Evolutionary conservation across 441 rosid genomes (phyloP), one percentile per base, ranked within the genome.

Genomic region (Theobroma grandiflorum): DNA sequence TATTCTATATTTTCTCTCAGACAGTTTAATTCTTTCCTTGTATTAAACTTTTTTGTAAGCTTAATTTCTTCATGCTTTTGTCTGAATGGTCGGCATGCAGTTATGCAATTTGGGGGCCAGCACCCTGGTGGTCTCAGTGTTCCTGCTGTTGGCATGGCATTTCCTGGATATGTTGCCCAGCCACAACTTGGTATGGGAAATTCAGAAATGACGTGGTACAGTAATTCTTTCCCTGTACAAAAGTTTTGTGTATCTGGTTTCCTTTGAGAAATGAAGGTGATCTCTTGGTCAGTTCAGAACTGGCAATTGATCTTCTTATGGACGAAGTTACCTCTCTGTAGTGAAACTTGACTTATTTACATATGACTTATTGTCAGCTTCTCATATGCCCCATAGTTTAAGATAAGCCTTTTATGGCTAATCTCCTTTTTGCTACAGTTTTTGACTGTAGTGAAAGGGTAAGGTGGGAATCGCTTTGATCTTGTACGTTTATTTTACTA

Each of bases 71-170:
- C 6, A 33, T 61, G 16, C 62, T 47, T 65, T 73, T 4, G 43
- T 67, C 40, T 73, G 78, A 26, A 81, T 81, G 52, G 38, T 72
- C 86, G 72, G 20, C 52, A n/a, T 83, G 83, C 87, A 92, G 98
- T 94, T 80, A 90, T 94, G 96, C 98, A 94, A 85, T 92, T 97
- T 80, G 91, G 95, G 55, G 93, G 92, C 47, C 99, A 97, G 95
- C 99, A 94, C 76, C 95, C 97, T 81, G 88, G 97, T 80, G 91
- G 97, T 52, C 78, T 92, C 20, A 93, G 97, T 64, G 97, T 96
- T 82, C 98, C 99, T 11, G 86, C 98, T 35, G 93, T 93, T 70
- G 99, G 99, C 88, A 93, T 97, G 98, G 99, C 99, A 62, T 92
- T 91, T 84, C 99, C 99, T 67, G 99, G 99, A 88, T 97, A 97